These are phyloP conservation scores for Daldinia sp. DNA, from an alignment of 2,329 filamentous ascomycete genomes.

Conservation along the genomic window DNA sequence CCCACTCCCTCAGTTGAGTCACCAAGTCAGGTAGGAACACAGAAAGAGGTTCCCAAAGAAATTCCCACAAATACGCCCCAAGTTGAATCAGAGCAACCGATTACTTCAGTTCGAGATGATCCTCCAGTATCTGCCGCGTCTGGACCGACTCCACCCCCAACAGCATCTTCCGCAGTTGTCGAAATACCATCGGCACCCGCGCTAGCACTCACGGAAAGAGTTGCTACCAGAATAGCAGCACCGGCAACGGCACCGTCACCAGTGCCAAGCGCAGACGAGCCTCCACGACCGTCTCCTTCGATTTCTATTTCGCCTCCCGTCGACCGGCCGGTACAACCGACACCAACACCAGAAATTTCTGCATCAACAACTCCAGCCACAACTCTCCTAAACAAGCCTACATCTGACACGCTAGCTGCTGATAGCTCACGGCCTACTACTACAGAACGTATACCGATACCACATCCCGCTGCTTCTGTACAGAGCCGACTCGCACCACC, in stretches of 20 bases:
- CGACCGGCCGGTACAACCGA: constrained; percentile 21
- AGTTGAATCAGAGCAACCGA: constrained; percentile 16
- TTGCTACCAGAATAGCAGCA: not conserved
- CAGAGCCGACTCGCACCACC: constrained; percentile 28
- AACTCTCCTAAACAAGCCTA: constrained; percentile 15
- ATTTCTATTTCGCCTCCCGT: constrained; percentile 8
- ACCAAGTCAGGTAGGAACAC: constrained; percentile 12
- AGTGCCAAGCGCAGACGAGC: constrained; percentile 12
- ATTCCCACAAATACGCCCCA: constrained; percentile 3
- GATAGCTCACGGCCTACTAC: not conserved
- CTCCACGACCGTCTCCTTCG: constrained; percentile 13
- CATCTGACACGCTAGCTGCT: constrained; percentile 5
- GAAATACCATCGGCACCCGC: constrained; percentile 11
- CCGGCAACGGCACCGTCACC: constrained; percentile 23
- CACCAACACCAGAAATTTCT: constrained; percentile 29
- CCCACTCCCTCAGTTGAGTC: constrained; percentile 37
- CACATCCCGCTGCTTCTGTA: constrained; percentile 25
- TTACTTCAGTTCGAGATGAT: constrained; percentile 7
- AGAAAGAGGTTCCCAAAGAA: constrained; percentile 23
- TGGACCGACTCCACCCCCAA: constrained; percentile 24
- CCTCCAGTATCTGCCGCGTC: constrained; percentile 20
- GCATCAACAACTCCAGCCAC: constrained; percentile 21
- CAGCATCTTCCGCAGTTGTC: constrained; percentile 12
- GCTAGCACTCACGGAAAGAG: constrained; percentile 11
- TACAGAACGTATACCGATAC: constrained; percentile 17